These are phyloP conservation scores for Roridomyces roridus DNA, from an alignment of 768 basidiomycete genomes.

Conservation along the genomic window DNA sequence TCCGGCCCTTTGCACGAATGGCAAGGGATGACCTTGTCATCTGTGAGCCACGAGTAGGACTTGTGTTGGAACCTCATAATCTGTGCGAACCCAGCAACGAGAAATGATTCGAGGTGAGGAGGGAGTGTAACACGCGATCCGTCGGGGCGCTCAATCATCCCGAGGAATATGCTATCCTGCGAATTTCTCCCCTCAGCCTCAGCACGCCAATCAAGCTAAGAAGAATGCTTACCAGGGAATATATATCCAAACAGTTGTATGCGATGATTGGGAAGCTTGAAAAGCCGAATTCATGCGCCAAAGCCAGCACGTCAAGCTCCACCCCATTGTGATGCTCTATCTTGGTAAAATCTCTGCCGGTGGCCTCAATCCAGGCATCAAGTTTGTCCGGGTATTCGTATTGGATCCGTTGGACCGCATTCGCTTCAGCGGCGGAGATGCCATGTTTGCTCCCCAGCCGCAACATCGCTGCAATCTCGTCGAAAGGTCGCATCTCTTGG, in stretches of 20 bases:
- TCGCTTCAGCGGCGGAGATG: not conserved
- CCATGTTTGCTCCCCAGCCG: conserved; percentile 16
- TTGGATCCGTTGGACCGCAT: conserved; percentile 2
- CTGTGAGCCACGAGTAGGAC: no score
- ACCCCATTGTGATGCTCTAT: not conserved
- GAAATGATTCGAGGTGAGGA: no score
- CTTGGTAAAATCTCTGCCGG: not conserved
- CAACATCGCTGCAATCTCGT: conserved; percentile 1
- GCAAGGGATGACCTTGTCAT: no score
- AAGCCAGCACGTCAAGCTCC: not conserved
- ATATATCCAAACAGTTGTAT: not conserved
- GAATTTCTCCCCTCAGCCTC: not conserved
- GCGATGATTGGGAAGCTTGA: not conserved
- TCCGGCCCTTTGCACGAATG: no score
- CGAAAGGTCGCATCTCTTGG: not conserved
- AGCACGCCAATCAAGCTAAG: not conserved
- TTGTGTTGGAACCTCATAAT: no score
- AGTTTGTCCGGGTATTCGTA: conserved; percentile 1
- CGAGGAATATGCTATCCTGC: no score
- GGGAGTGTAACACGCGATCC: no score
- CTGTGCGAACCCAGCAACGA: no score
- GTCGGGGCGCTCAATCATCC: no score
- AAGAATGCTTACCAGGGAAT: not conserved
- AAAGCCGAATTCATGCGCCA: conserved; percentile 1
- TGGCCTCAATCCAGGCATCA: not conserved